These are phyloP conservation scores for Avena insularis DNA, from an alignment of 176 grass and related monocot genomes.

Conservation along the genomic window DNA sequence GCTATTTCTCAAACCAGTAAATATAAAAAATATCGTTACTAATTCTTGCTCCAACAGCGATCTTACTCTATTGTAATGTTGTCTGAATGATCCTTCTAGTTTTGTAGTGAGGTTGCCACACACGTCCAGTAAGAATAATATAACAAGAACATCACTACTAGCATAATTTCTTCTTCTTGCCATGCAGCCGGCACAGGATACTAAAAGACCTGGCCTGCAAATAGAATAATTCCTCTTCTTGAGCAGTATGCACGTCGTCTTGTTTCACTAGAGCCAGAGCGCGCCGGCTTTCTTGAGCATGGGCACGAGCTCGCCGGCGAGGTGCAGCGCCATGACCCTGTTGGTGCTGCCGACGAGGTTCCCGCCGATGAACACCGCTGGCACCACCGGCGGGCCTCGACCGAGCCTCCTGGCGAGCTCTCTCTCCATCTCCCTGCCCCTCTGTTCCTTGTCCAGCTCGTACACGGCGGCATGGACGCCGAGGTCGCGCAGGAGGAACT, in stretches of 20 bases:
- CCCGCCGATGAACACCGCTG: constrained; percentile 60
- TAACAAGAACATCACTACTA: not conserved
- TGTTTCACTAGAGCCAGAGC: constrained; percentile 49
- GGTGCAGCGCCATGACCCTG: constrained; percentile 58
- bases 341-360: constrained; percentile 53
- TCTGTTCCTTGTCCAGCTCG: constrained; percentile 62
- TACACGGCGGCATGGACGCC: constrained; percentile 60
- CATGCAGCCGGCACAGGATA: constrained; percentile 6
- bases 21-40: no score
- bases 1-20: no score
- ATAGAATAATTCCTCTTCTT: not conserved
- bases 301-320: constrained; percentile 58
- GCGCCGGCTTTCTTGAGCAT: constrained; percentile 63
- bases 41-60: no score
- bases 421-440: constrained; percentile 60
- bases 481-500: constrained; percentile 54
- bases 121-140: no score
- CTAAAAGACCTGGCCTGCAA: constrained; percentile 34
- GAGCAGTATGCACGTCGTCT: no score
- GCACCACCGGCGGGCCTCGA: constrained; percentile 20
- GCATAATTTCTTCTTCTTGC: constrained; percentile 10
- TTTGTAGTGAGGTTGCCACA: no score
- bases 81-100: no score
- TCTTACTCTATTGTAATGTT: no score
- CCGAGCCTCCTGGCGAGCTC: constrained; percentile 61